Base-by-base conservation (phyloP, 2,329 filamentous ascomycete genomes). In the Aureobasidium sp. region DNA sequence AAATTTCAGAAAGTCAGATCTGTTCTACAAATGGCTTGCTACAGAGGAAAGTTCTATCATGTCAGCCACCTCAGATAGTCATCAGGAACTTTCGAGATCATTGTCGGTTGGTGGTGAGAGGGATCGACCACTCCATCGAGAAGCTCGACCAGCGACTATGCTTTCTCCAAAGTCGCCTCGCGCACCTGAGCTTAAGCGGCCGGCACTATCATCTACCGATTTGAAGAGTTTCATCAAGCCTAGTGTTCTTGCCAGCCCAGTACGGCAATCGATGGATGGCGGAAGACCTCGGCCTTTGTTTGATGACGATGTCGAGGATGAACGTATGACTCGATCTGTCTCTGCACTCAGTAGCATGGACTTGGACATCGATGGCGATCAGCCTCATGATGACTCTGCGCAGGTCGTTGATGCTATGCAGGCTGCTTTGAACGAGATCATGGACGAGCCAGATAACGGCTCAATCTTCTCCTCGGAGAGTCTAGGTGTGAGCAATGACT, bases 1-100 rank as follows among this genome's bases (percentile, higher is more conserved):
- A 21, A 85, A 84, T 25, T 99, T 99, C 78, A 96, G 92, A 70
- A 89, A 86, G 67, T 96, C 94, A 0, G 94, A 97, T 70, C 75
- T 99, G 0, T 99, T 91, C 72, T 97, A 94, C 79, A 99, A 99
- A 73, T 97, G 92, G 71, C 80, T 99, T 1, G 91, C 93, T 8
- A 89, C 93, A 13, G 90, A 96, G 69, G 91, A 96, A 30, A 48
- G 52, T 25, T 57, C 58, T 0, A 25, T 61, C 34, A 39, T 47
- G n/a, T 53, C 52, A 10, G 47, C 61, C 16, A 41, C 30, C 11
- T 59, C 48, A 11, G 61, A 63, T 21, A 27, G 30, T 6, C 15
- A 47, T 27, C 34, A 39, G 11, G 44, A 50, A 13, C 53, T 62
- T 1, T 41, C 61, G 21, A 58, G 61, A 30, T 57, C 44, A 8